Evolutionary conservation across 768 basidiomycete species (phyloP).

Genomic region (Pisolithus sp.): DNA sequence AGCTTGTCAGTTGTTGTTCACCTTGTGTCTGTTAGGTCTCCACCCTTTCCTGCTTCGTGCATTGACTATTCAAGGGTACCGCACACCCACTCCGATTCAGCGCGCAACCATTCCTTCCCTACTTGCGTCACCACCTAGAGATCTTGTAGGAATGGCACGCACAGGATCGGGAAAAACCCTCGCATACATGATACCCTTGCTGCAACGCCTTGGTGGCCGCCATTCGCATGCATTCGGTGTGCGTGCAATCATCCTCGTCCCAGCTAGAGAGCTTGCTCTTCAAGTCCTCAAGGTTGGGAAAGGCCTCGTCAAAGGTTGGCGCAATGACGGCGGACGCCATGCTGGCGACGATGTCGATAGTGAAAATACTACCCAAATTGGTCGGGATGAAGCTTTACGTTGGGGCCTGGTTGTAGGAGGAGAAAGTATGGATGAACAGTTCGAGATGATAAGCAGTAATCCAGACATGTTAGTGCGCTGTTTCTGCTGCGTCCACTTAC

Average conservation of each 20-base stretch:
- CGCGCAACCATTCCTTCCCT: constrained; percentile 82
- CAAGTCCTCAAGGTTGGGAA: constrained; percentile 95
- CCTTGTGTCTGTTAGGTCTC: constrained; percentile 46
- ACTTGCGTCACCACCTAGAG: constrained; percentile 76
- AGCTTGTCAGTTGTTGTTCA: not conserved
- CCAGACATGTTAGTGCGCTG: constrained; percentile 79
- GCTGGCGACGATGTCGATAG: constrained; percentile 60
- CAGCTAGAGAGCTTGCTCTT: constrained; percentile 88
- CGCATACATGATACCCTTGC: constrained; percentile 89
- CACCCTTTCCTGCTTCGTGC: constrained; percentile 79
- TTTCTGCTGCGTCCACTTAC: constrained; percentile 6
- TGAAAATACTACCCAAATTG: constrained; percentile 41
- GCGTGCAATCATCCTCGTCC: constrained; percentile 82
- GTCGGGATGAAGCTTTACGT: constrained; percentile 55
- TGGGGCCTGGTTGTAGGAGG: constrained; percentile 97
- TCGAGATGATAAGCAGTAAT: constrained; percentile 88
- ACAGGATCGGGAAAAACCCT: constrained; percentile 98
- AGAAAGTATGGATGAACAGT: constrained; percentile 92
- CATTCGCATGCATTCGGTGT: constrained; percentile 79
- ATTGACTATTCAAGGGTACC: constrained; percentile 86
- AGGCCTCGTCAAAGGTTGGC: constrained; percentile 82
- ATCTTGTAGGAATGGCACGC: constrained; percentile 96
- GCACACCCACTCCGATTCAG: constrained; percentile 95
- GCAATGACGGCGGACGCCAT: constrained; percentile 52
- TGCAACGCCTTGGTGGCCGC: constrained; percentile 77